Conservation (phyloP, 768 basidiomycete genomes). For the Boletus vinaceobasis region DNA sequence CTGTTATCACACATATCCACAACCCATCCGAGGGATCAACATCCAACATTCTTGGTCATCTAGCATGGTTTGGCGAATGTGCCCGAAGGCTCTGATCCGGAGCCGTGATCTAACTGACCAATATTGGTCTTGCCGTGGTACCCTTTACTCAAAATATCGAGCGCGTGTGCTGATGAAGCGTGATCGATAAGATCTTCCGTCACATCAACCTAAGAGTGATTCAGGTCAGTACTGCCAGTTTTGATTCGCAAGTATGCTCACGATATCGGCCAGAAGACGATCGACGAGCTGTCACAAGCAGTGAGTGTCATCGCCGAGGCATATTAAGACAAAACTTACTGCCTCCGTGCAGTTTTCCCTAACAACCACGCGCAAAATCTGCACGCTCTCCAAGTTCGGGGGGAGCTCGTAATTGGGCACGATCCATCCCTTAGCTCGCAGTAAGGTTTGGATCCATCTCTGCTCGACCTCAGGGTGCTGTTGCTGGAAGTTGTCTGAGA, state of each 20-base stretch:
- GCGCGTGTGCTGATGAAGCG: slow-evolving; percentile 48
- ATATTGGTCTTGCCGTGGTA: slow-evolving; percentile 29
- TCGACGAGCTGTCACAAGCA: slow-evolving; percentile 48
- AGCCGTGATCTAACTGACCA: slow-evolving; percentile 47
- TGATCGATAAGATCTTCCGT: slow-evolving; percentile 53
- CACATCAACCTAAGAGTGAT: slow-evolving; percentile 50
- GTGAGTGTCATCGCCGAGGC: slow-evolving; percentile 28
- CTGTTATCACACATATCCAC: not conserved
- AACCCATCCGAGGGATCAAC: not conserved
- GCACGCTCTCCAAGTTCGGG: slow-evolving; percentile 45
- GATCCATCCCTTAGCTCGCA: slow-evolving; percentile 52
- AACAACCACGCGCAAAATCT: slow-evolving; percentile 64
- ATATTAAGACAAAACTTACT: slow-evolving; percentile 33
- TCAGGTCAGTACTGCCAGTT: slow-evolving; percentile 1
- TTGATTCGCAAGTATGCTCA: slow-evolving; percentile 33
- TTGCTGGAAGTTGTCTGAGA: slow-evolving; percentile 51
- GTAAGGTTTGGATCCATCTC: slow-evolving; percentile 51
- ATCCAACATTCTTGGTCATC: not conserved
- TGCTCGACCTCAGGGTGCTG: slow-evolving; percentile 57
- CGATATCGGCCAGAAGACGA: slow-evolving; percentile 65
- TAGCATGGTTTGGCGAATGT: slow-evolving; percentile 71
- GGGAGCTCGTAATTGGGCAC: slow-evolving; percentile 61
- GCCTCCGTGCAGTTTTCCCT: slow-evolving; percentile 53
- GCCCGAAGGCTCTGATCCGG: slow-evolving; percentile 48
- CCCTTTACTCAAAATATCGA: slow-evolving; percentile 41